Evolutionary conservation across 176 grass and related monocot genomes (phyloP), one percentile per base, ranked within the genome.

Genomic region (Bonia amplexicaulis): DNA sequence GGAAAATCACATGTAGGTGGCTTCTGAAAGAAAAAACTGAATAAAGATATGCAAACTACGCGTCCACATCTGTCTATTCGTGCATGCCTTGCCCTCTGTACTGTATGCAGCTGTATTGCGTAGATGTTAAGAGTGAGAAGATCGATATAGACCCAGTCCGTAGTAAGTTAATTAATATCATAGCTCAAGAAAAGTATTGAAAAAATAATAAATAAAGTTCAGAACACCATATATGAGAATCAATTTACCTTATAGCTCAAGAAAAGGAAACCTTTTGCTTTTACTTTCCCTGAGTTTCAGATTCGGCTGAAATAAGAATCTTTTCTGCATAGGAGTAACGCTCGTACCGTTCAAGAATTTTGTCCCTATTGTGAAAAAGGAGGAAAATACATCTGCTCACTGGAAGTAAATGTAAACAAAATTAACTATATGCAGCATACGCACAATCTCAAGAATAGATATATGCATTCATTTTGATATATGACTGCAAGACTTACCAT

Each of bases 311-410:
- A 73, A 84, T 29, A 69, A 89, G 89, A 66, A 86, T 81, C 6
- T 96, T 96, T 69, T 96, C 89, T 40, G 89, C 84, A 69, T 93
- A 93, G 71, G 84, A 91, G 61, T 93, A 96, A 63, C 86, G 67
- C 78, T 96, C 91, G 77, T 96, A 96, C 7, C 84, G 88, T 78
- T 96, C 94, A 80, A 96, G 80, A 89, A 96, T 93, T 90, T 96
- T 96, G 62, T 96, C 94, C 91, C 93, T n/a, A n/a, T n/a, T n/a
- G n/a, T n/a, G n/a, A n/a, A n/a, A n/a, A n/a, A n/a, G n/a, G n/a
- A n/a, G n/a, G n/a, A n/a, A n/a, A n/a, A n/a, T n/a, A n/a, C n/a
- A n/a, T n/a, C n/a, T n/a, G n/a, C n/a, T n/a, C n/a, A n/a, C n/a
- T n/a, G n/a, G n/a, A n/a, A n/a, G n/a, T n/a, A n/a, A n/a, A n/a